Conservation (phyloP, 805 yeast genomes). For the Kodamaea fukazawae region DNA sequence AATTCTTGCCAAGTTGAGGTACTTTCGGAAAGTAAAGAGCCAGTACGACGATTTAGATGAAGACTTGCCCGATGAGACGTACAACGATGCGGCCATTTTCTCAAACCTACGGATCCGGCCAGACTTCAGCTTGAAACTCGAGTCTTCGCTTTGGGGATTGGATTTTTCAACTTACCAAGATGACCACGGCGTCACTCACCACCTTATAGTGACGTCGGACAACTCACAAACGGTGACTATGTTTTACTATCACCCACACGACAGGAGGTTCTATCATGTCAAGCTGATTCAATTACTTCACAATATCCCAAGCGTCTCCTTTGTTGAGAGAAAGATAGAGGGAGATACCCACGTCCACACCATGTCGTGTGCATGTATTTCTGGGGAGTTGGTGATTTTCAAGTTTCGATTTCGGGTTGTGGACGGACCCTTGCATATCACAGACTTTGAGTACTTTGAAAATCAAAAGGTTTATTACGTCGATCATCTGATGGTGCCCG, state of each 20-base stretch:
- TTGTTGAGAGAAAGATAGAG: conserved; percentile 24
- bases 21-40: background rate
- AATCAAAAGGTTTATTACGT: conserved; percentile 20
- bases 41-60: background rate
- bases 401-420: conserved; percentile 27
- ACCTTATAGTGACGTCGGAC: conserved; percentile 50
- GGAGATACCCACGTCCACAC: conserved; percentile 24
- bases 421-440: conserved; percentile 22
- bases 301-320: conserved; percentile 53
- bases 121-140: conserved; percentile 29
- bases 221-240: conserved; percentile 49
- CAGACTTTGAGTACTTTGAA: conserved; percentile 13
- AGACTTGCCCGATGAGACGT: conserved; percentile 1
- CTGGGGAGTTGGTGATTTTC: conserved; percentile 45
- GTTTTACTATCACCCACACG: conserved; percentile 31
- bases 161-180: conserved; percentile 33
- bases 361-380: conserved; percentile 43
- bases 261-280: conserved; percentile 27
- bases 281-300: conserved; percentile 46
- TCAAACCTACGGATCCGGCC: conserved; percentile 22
- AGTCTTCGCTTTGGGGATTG: conserved; percentile 61
- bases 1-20: conserved; percentile 18
- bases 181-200: conserved; percentile 17
- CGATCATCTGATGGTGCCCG: conserved; percentile 25
- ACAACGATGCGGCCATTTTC: conserved; percentile 10